Evolutionary conservation across 2,329 filamentous ascomycete species (phyloP).

Genomic region (Septoria linicola): DNA sequence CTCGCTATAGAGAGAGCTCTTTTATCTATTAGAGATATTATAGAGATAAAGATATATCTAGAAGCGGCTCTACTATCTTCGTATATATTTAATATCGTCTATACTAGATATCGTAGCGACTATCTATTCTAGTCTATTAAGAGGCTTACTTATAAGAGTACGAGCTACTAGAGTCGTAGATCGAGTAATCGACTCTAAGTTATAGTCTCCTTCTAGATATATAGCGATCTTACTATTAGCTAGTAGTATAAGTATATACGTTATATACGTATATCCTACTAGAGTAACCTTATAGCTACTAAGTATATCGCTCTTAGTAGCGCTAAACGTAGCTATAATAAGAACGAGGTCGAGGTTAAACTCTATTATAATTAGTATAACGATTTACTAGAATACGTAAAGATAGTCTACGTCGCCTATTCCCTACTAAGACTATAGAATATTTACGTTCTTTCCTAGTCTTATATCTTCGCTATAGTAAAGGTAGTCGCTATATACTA

Average conservation of each 20-base stretch:
- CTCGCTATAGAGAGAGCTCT: slow-evolving; percentile 47
- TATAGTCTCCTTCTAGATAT: slow-evolving; percentile 94
- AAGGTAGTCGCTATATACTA: slow-evolving; percentile 58
- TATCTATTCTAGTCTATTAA: slow-evolving; percentile 56
- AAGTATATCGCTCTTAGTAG: slow-evolving; percentile 86
- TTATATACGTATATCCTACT: slow-evolving; percentile 94
- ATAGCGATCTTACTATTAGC: slow-evolving; percentile 87
- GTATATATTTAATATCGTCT: slow-evolving; percentile 57
- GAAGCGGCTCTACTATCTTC: slow-evolving; percentile 62
- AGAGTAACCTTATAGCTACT: slow-evolving; percentile 92
- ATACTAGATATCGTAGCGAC: slow-evolving; percentile 54
- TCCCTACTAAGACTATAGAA: slow-evolving; percentile 65
- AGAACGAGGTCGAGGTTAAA: slow-evolving; percentile 94
- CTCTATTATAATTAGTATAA: slow-evolving; percentile 93
- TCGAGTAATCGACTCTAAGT: slow-evolving; percentile 84
- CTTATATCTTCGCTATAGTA: slow-evolving; percentile 60
- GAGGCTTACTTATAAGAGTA: slow-evolving; percentile 93
- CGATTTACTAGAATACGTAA: slow-evolving; percentile 89
- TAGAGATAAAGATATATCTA: slow-evolving; percentile 87
- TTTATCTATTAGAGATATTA: slow-evolving; percentile 39
- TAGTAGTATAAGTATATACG: slow-evolving; percentile 96
- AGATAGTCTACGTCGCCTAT: slow-evolving; percentile 98
- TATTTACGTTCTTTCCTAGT: slow-evolving; percentile 65
- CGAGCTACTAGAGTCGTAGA: slow-evolving; percentile 88
- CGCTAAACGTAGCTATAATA: slow-evolving; percentile 93